Base-by-base conservation (phyloP, 495 filamentous ascomycete genomes). In the Hypoxylon crocopeplum region DNA sequence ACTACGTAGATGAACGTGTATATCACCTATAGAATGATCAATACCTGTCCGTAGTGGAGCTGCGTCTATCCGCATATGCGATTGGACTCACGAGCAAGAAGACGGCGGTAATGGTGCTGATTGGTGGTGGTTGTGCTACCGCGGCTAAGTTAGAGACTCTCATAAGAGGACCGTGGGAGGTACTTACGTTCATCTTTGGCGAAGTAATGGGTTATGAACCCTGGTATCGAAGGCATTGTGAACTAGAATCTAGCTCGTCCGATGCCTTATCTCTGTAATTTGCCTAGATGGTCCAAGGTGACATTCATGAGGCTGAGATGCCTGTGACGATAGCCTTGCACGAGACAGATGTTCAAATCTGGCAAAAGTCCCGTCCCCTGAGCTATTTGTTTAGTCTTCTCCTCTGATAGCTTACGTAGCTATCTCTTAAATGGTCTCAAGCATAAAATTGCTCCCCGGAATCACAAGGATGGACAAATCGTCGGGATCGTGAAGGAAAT, bases 1-100 rank as follows among this genome's bases (percentile, higher is more conserved):
- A 90, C 74, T 73, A 98, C 91, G 77, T 97, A 98, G 77, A 88
- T 70, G 53, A 91, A 67, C 3, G 92, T 96, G 70, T 93, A 91
- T 50, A 86, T 69, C 48, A 92, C 71, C 84, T 93, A 46, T 16
- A 60, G 32, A 16, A 13, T 21, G 8, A 30, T 66, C 52, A 61
- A 48, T 52, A 21, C 20, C 13, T 58, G 27, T 21, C 13, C 36
- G 3, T 34, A 3, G 10, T 25, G 40, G 36, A 36, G 32, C 45
- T 34, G 54, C 60, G 54, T 48, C 44, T 64, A 64, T 32, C 53
- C 45, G 45, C 41, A 39, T 52, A 33, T 24, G 37, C 2, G 17
- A 17, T 12, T 21, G 32, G 19, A 72, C 70, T 67, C 39, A 72
- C 70, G 25, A 70, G 68, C 34, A 72, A 53, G 33, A 64, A 62